phyloP scores from a whole-genome alignment of 768 basidiomycete species.

The Kwoniella europaea region DNA sequence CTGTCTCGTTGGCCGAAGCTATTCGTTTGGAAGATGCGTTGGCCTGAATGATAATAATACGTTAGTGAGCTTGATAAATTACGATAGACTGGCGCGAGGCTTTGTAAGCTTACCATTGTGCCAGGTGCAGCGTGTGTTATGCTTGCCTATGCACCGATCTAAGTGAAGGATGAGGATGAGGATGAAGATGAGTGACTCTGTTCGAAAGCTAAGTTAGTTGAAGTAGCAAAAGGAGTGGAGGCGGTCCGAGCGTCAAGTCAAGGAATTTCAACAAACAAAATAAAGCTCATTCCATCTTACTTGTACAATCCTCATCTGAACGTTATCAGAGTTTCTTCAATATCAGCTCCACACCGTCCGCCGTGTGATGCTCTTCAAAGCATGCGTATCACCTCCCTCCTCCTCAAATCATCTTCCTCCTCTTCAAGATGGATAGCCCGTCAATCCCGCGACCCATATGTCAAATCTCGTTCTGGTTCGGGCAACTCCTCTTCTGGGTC shows the following conservation, averaged over 20 bases:
- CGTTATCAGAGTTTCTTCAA: too few species aligned
- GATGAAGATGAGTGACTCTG: too few species aligned
- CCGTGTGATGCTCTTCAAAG: too few species aligned
- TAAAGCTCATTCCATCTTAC: too few species aligned
- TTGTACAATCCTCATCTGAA: too few species aligned
- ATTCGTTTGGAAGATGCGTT: conserved; percentile 56
- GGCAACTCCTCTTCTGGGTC: background rate
- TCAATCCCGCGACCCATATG: conserved; percentile 58
- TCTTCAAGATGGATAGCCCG: conserved; percentile 56
- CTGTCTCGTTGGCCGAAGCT: conserved; percentile 50
- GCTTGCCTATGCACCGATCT: background rate
- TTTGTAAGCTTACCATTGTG: conserved; percentile 11
- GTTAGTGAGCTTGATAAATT: background rate
- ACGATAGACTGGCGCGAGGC: background rate
- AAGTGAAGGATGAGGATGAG: too few species aligned
- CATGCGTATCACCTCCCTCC: conserved; percentile 3
- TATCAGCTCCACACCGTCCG: too few species aligned
- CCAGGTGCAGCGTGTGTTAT: too few species aligned
- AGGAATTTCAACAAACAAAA: too few species aligned
- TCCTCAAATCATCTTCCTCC: conserved; percentile 36
- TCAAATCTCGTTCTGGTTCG: conserved; percentile 41
- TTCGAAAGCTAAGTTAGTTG: too few species aligned
- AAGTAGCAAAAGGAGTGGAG: conserved; percentile 4
- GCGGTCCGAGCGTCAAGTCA: background rate
- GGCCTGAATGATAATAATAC: conserved; percentile 31